phyloP scores from a whole-genome alignment of 2,329 filamentous ascomycete species.

The Tolypocladium tropicale region DNA sequence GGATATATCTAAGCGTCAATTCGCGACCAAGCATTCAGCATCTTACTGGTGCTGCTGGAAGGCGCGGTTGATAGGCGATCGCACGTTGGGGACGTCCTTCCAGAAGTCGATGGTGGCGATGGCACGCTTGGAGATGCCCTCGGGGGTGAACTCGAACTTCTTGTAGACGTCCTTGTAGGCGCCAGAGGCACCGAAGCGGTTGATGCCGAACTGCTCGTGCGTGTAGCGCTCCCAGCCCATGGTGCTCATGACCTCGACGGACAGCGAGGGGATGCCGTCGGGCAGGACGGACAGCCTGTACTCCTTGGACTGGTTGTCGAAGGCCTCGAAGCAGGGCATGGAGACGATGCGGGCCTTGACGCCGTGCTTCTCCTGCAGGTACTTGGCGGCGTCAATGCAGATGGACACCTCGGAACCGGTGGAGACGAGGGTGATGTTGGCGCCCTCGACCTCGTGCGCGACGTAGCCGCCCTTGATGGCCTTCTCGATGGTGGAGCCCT shows the following conservation, averaged over 20 bases:
- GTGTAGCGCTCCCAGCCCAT: conserved; percentile 99
- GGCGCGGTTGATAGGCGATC: conserved; percentile 92
- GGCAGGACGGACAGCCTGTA: conserved; percentile 90
- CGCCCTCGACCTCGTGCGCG: conserved; percentile 71
- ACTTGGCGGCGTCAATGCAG: conserved; percentile 85
- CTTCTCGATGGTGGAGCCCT: conserved; percentile 82
- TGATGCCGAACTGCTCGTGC: conserved; percentile 98
- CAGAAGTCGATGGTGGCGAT: conserved; percentile 91
- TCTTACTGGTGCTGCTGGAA: conserved; percentile 92
- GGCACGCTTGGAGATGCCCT: conserved; percentile 93
- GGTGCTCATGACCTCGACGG: conserved; percentile 93
- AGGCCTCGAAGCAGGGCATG: conserved; percentile 93
- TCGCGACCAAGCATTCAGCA: neutral
- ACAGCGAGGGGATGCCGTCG: conserved; percentile 86
- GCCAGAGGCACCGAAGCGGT: conserved; percentile 96
- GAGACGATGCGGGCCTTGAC: conserved; percentile 88
- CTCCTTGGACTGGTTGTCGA: conserved; percentile 87
- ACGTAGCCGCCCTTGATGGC: conserved; percentile 95
- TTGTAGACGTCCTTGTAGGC: conserved; percentile 98
- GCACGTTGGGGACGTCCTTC: conserved; percentile 83
- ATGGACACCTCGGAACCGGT: conserved; percentile 95
- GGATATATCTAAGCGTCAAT: neutral
- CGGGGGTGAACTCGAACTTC: conserved; percentile 99
- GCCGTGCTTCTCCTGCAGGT: conserved; percentile 79
- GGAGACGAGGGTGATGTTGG: conserved; percentile 80